These are phyloP conservation scores for Phytophthora hybrid DNA, from an alignment of 352 stramenopile genomes.

Conservation along the genomic window DNA sequence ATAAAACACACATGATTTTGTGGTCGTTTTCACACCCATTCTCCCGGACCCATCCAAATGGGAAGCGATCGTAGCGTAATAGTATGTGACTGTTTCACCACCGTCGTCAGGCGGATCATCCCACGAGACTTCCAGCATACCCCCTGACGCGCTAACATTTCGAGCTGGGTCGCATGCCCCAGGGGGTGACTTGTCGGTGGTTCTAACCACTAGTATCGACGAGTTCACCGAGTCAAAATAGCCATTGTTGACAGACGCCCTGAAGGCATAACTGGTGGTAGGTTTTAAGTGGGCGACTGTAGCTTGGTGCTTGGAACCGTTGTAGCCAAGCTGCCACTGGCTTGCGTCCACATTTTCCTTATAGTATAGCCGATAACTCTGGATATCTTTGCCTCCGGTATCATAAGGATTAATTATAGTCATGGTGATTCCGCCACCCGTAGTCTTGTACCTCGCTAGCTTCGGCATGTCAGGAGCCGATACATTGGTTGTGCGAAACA, in stretches of 20 bases:
- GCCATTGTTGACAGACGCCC: constrained; percentile 54
- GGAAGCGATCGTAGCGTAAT: constrained; percentile 40
- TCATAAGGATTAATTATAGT: constrained; percentile 55
- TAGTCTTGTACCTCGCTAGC: constrained; percentile 35
- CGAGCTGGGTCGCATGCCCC: constrained; percentile 43
- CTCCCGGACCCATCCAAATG: constrained; percentile 43
- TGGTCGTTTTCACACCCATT: constrained; percentile 17
- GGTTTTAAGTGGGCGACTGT: constrained; percentile 45
- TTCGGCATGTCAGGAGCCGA: constrained; percentile 41
- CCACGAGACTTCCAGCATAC: constrained; percentile 61
- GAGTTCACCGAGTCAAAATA: constrained; percentile 58
- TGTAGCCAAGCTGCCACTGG: constrained; percentile 52
- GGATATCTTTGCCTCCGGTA: constrained; percentile 52
- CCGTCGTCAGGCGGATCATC: constrained; percentile 51
- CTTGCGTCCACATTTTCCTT: constrained; percentile 23
- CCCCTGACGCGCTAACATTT: constrained; percentile 41
- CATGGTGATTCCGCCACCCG: constrained; percentile 61
- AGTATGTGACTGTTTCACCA: constrained; percentile 39
- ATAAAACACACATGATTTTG: constrained; percentile 51
- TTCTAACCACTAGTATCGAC: constrained; percentile 38
- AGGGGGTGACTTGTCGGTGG: constrained; percentile 55
- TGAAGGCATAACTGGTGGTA: constrained; percentile 48
- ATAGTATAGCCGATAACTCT: constrained; percentile 53
- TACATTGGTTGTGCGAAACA: constrained; percentile 37
- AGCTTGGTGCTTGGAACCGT: constrained; percentile 26